phyloP scores from a whole-genome alignment of 2,329 filamentous ascomycete species.

The Ceratocystis destructans region DNA sequence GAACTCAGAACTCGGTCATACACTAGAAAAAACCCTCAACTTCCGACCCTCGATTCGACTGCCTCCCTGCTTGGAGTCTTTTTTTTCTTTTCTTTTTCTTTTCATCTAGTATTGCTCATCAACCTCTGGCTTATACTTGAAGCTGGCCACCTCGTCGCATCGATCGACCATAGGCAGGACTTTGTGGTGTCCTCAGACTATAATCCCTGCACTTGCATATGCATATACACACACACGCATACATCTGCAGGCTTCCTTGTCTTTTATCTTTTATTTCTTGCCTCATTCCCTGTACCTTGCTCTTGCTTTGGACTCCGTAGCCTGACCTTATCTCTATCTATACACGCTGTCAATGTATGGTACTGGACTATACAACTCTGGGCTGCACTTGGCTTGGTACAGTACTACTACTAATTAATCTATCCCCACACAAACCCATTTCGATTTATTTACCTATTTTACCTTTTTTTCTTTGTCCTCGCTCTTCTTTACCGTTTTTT shows the following conservation, averaged over 20 bases:
- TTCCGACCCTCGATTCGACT: too few species aligned
- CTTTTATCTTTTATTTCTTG: background rate
- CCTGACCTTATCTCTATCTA: too few species aligned
- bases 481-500: background rate
- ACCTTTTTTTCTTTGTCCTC: background rate
- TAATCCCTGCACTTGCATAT: background rate
- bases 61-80: too few species aligned
- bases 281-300: too few species aligned
- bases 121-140: background rate
- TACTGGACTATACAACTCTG: too few species aligned
- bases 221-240: too few species aligned
- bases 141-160: background rate
- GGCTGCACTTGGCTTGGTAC: too few species aligned
- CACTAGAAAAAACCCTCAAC: too few species aligned
- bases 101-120: background rate
- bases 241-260: background rate
- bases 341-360: too few species aligned
- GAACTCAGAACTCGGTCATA: too few species aligned
- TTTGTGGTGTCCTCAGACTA: background rate
- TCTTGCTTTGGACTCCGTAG: too few species aligned
- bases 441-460: slow-evolving; percentile 9
- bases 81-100: background rate
- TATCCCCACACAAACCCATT: background rate
- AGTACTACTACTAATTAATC: too few species aligned
- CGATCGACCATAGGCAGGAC: background rate